These are phyloP conservation scores for Penicillium psychrosexuale DNA, from an alignment of 2,329 filamentous ascomycete genomes.

Conservation along the genomic window DNA sequence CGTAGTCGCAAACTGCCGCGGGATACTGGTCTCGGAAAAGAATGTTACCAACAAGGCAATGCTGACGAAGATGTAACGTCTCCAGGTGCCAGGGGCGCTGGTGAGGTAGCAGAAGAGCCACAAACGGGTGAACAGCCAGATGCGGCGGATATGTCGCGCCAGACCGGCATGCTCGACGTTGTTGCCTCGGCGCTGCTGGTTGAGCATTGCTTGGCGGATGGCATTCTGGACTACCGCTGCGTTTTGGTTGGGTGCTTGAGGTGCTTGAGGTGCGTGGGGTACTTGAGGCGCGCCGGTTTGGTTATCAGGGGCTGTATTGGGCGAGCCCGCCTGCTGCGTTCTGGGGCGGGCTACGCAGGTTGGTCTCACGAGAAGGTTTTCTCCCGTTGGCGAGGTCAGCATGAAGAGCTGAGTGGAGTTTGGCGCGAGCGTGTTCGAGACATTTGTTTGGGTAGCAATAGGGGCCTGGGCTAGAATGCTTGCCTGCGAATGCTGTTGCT, in stretches of 20 bases:
- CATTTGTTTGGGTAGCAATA: not conserved
- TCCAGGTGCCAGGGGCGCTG: constrained; percentile 48
- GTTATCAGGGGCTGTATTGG: not conserved
- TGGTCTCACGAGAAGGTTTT: not conserved
- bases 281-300: constrained; percentile 1
- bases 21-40: constrained; percentile 42
- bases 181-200: constrained; percentile 24
- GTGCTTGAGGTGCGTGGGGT: not conserved
- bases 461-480: not conserved
- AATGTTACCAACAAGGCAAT: constrained; percentile 39
- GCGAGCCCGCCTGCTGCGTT: not conserved
- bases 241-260: constrained; percentile 11
- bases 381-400: not conserved
- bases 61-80: constrained; percentile 41
- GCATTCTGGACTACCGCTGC: constrained; percentile 29
- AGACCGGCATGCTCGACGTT: constrained; percentile 35
- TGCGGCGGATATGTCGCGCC: constrained; percentile 42
- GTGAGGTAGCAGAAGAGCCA: constrained; percentile 60
- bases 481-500: not conserved
- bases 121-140: constrained; percentile 59
- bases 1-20: constrained; percentile 31
- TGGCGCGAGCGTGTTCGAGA: not conserved
- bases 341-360: not conserved
- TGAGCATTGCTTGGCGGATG: constrained; percentile 33
- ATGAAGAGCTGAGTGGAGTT: not conserved